Percentiles rank a stretch among this genome's conserved stretches.
Evolutionary conservation across 148 eudicot species (phyloP).

Genomic region (Camellia granthamiana): DNA sequence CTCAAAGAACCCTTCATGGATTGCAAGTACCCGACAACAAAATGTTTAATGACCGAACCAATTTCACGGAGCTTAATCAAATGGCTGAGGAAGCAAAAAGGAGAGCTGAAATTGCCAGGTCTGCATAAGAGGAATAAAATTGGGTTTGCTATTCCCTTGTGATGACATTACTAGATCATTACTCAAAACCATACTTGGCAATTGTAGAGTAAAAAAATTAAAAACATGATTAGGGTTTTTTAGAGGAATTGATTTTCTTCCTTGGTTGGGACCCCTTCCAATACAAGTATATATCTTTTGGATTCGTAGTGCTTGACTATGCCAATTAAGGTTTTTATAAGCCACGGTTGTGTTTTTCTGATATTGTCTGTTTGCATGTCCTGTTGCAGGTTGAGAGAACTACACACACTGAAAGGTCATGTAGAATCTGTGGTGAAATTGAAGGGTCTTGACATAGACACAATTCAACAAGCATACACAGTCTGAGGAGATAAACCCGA

Average conservation of each 20-base stretch:
- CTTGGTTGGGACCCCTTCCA: not conserved
- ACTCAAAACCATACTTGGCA: not conserved
- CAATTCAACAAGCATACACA: constrained; percentile 62
- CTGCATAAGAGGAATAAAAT: not conserved
- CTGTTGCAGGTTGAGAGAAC: constrained; percentile 54
- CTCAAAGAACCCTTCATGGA: constrained; percentile 93
- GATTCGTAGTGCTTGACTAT: constrained; percentile 4
- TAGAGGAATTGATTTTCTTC: not conserved
- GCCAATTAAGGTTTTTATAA: not conserved
- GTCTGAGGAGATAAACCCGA: constrained; percentile 34
- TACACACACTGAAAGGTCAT: constrained; percentile 61
- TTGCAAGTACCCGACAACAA: constrained; percentile 65
- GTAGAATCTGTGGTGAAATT: constrained; percentile 60
- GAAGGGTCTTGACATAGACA: constrained; percentile 68
- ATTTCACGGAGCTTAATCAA: constrained; percentile 62
- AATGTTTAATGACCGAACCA: constrained; percentile 50
- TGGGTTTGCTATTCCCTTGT: not conserved
- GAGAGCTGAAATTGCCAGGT: constrained; percentile 93
- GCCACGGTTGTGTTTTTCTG: not conserved
- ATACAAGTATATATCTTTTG: not conserved
- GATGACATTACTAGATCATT: not conserved
- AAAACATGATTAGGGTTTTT: not conserved
- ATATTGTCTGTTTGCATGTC: not conserved
- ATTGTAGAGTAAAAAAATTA: not conserved
- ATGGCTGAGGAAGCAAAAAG: constrained; percentile 89